Evolutionary conservation across 345 rosid species (phyloP).

Genomic region (Murraya koenigii): DNA sequence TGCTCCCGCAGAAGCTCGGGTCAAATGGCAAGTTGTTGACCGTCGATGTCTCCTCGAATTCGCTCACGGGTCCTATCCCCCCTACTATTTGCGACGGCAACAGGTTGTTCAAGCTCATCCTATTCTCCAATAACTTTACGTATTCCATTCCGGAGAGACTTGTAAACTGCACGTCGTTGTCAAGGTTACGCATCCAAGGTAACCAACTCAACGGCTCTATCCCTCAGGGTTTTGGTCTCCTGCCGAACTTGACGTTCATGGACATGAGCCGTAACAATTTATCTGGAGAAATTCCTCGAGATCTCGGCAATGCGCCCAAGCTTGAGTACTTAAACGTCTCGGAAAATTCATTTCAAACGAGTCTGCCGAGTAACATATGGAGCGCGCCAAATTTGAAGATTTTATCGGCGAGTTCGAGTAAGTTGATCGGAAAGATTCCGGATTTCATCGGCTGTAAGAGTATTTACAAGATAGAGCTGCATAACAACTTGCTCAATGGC

Average conservation of each 20-base stretch:
- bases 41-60: conserved; percentile 77
- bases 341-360: conserved; percentile 43
- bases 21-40: conserved; percentile 52
- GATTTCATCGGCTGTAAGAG: conserved; percentile 64
- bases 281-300: conserved; percentile 62
- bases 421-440: conserved; percentile 60
- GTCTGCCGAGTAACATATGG: conserved; percentile 66
- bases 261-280: conserved; percentile 77
- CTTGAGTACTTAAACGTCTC: conserved; percentile 82
- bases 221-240: conserved; percentile 65
- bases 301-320: conserved; percentile 55
- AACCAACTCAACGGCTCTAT: conserved; percentile 68
- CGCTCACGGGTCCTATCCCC: conserved; percentile 72
- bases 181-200: conserved; percentile 64
- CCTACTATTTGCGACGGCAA: conserved; percentile 70
- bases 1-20: conserved; percentile 73
- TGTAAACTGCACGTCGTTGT: conserved; percentile 55
- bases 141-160: conserved; percentile 53
- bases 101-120: conserved; percentile 71
- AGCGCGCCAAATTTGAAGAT: conserved; percentile 59
- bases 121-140: conserved; percentile 70
- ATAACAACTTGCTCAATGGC: conserved; percentile 65
- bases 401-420: conserved; percentile 63
- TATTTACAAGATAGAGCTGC: conserved; percentile 78
- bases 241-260: conserved; percentile 58